A percentile compares a stretch with the other conserved stretches of the same genome.
phyloP scores from a whole-genome alignment of 352 stramenopile genomes.

The Phytophthora kernoviae region DNA sequence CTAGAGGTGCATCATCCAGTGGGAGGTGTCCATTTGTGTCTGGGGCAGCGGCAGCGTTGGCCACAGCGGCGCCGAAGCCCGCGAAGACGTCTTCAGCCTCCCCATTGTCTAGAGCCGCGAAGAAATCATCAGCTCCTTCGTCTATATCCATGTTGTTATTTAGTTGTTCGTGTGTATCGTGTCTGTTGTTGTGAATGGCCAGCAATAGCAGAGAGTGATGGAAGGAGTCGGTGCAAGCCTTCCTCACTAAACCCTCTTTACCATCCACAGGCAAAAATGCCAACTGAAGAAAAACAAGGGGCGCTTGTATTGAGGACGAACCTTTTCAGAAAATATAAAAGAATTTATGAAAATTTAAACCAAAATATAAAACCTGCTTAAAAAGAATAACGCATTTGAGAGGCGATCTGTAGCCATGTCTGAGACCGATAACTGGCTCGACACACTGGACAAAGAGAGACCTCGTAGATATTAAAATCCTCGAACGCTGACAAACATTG shows the following conservation, averaged over 20 bases:
- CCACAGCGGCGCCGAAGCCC: constrained; percentile 51
- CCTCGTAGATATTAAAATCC: constrained; percentile 88
- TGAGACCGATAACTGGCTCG: constrained; percentile 43
- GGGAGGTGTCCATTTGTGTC: constrained; percentile 9
- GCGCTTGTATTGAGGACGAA: neutral
- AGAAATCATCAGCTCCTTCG: constrained; percentile 81
- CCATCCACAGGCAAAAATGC: constrained; percentile 1
- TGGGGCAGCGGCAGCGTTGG: constrained; percentile 5
- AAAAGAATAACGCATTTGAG: constrained; percentile 9
- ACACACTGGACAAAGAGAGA: constrained; percentile 79
- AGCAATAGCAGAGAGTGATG: too few relatives aligned
- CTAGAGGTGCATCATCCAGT: constrained; percentile 42
- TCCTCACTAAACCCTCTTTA: neutral
- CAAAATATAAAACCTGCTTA: neutral
- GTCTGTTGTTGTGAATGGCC: too few relatives aligned
- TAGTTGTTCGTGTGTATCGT: too few relatives aligned
- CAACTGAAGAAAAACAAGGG: neutral
- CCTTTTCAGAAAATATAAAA: neutral
- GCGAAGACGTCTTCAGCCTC: constrained; percentile 58
- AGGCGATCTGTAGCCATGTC: constrained; percentile 26
- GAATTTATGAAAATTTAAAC: neutral
- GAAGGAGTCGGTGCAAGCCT: neutral
- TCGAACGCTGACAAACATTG: constrained; percentile 82
- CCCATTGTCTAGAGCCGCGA: constrained; percentile 75
- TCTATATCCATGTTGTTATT: constrained; percentile 67